These are phyloP conservation scores for Peronospora farinosa DNA, from an alignment of 352 stramenopile genomes.

Conservation along the genomic window DNA sequence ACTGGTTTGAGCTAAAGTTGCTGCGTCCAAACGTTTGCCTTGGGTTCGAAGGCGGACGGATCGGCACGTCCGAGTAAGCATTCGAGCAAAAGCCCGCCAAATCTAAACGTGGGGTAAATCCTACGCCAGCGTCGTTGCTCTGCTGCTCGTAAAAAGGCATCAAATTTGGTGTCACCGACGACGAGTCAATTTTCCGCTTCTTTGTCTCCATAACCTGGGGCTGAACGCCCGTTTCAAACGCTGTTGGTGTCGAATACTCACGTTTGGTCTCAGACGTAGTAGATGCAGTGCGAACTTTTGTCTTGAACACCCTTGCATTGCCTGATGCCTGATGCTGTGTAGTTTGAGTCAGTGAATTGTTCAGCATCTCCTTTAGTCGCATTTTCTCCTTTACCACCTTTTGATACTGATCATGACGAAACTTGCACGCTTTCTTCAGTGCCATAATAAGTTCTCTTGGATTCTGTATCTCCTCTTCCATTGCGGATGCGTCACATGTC, in stretches of 20 bases:
- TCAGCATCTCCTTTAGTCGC: slow-evolving; percentile 62
- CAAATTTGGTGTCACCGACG: slow-evolving; percentile 7
- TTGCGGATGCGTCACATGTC: slow-evolving; percentile 52
- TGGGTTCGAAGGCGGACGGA: slow-evolving; percentile 35
- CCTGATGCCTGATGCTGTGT: slow-evolving; percentile 9
- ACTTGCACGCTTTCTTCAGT: slow-evolving; percentile 78
- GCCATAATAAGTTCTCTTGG: slow-evolving; percentile 65
- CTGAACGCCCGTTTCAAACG: slow-evolving; percentile 19
- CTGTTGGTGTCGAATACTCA: slow-evolving; percentile 8
- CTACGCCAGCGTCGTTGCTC: slow-evolving; percentile 3
- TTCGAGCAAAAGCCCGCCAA: slow-evolving; percentile 39
- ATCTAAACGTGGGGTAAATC: slow-evolving; percentile 31
- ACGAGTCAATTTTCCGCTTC: slow-evolving; percentile 46
- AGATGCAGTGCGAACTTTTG: slow-evolving; percentile 20
- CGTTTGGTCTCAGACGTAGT: slow-evolving; percentile 24
- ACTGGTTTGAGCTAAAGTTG: slow-evolving; percentile 63
- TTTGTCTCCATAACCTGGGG: slow-evolving; percentile 40
- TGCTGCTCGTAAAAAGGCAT: slow-evolving; percentile 17
- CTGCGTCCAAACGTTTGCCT: slow-evolving; percentile 43
- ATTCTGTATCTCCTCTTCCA: slow-evolving; percentile 78
- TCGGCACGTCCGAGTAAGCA: slow-evolving; percentile 60
- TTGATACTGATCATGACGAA: slow-evolving; percentile 77
- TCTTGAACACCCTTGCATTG: slow-evolving; percentile 19
- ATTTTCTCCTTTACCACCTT: slow-evolving; percentile 77
- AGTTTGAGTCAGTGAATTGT: slow-evolving; percentile 26